Base-by-base conservation (phyloP, 805 yeast species). In the Ogataea trehaloabstinens region DNA sequence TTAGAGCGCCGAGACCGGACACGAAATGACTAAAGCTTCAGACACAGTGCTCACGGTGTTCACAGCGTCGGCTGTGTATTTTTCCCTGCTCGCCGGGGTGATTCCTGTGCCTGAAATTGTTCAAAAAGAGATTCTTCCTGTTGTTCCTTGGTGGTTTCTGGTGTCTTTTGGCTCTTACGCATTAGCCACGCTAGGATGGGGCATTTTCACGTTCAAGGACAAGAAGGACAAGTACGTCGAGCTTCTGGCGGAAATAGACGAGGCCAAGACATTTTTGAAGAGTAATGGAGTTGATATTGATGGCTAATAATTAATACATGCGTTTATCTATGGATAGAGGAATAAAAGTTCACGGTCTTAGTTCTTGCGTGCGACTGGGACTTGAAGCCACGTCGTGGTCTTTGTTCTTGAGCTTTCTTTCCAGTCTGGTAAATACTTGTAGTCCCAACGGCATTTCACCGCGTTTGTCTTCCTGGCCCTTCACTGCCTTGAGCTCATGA, bases 401-500 rank as follows among this genome's bases (percentile, higher is more conserved):
- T 47, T 64, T 66, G 33, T 63, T 53, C 46, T 80, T 77, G 55
- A 85, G 63, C 54, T 69, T 68, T 63, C 78, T 79, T 61, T 90
- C 97, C 36, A 88, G 78, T 49, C 84, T 83, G 1, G 95, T 88
- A 68, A 90, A 91, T 4, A 78, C 96, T 42, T 77, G 73, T 49
- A 91, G 79, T 17, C 84, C 79, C 11, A 82, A 70, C 6, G 95
- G 95, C 38, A 90, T 82, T 38, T 75, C 75, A 17, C 66, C 63
- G 4, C 66, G 74, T 21, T 72, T 75, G 4, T 68, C 73, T 2
- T 56, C 58, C 1, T 49, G 53, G 11, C 49, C 51, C 19, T 41
- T 36, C 1, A 20, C 35, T 1, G 31, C 55, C 42, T 57, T 53
- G 18, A 70, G 38, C 31, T 66, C 68, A 6, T 45, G 46, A 4